Evolutionary conservation across 2,329 filamentous ascomycete genomes (phyloP).

Genomic region (Penicillium concentricum): DNA sequence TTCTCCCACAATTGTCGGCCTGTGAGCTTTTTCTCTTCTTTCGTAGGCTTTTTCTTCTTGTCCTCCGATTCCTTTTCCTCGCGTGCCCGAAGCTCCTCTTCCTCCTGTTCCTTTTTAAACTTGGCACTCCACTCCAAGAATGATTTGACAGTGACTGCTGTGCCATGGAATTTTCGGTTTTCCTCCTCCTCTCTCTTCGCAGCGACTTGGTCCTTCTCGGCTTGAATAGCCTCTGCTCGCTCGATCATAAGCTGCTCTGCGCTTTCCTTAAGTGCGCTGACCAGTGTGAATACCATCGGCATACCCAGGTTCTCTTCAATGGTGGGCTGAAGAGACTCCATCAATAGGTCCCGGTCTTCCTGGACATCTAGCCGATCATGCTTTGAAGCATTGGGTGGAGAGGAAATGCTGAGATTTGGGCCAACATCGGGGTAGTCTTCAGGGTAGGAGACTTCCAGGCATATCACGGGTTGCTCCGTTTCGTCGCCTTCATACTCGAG

Average conservation of each 20-base stretch:
- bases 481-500: conserved; percentile 63
- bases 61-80: conserved; percentile 76
- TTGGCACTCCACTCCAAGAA: conserved; percentile 79
- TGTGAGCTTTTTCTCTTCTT: conserved; percentile 65
- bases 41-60: conserved; percentile 72
- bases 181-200: conserved; percentile 77
- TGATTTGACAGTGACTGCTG: conserved; percentile 78
- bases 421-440: conserved; percentile 84
- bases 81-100: conserved; percentile 61
- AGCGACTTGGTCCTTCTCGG: conserved; percentile 52
- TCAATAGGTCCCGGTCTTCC: conserved; percentile 72
- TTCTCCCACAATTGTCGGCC: conserved; percentile 77
- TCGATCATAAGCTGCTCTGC: conserved; percentile 82
- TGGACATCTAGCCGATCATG: conserved; percentile 76
- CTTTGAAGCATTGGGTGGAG: conserved; percentile 66
- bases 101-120: conserved; percentile 79
- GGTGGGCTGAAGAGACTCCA: conserved; percentile 68
- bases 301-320: conserved; percentile 94
- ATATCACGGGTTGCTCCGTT: conserved; percentile 64
- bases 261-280: conserved; percentile 81
- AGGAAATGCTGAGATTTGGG: conserved; percentile 75
- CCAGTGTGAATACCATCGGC: conserved; percentile 94
- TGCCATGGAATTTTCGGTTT: conserved; percentile 94
- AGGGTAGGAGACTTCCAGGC: conserved; percentile 87
- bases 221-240: conserved; percentile 64